These are phyloP conservation scores for Toxoplasma gondii DNA, from an alignment of 169 alveolate genomes.

Conservation along the genomic window DNA sequence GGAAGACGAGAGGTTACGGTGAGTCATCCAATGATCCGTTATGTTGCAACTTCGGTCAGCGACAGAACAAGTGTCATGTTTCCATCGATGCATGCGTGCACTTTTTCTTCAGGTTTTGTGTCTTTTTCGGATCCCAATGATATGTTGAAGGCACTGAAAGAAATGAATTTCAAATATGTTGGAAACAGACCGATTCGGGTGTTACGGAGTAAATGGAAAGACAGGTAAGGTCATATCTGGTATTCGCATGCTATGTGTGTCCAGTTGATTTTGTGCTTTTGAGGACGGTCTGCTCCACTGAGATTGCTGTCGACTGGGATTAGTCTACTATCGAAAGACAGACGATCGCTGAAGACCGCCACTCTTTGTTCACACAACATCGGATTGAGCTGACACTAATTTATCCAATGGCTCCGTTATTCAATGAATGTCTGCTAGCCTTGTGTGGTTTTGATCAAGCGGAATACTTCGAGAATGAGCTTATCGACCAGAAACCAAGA, in stretches of 20 bases:
- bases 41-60: too few relatives aligned
- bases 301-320: too few relatives aligned
- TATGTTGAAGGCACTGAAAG: conserved; percentile 89
- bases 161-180: conserved; percentile 92
- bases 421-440: too few relatives aligned
- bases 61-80: too few relatives aligned
- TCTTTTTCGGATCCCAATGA: conserved; percentile 88
- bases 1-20: conserved; percentile 96
- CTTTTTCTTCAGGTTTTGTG: conserved; percentile 85
- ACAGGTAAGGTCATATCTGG: conserved; percentile 54
- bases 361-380: too few relatives aligned
- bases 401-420: too few relatives aligned
- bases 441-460: neutral
- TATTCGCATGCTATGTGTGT: neutral
- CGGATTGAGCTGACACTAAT: too few relatives aligned
- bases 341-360: too few relatives aligned
- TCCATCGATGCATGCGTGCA: too few relatives aligned
- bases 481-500: too few relatives aligned
- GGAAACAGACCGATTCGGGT: conserved; percentile 92
- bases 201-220: conserved; percentile 89
- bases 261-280: neutral
- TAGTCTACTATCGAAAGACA: too few relatives aligned
- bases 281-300: neutral
- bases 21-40: neutral
- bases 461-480: neutral